Evolutionary conservation across 768 basidiomycete species (phyloP).

Genomic region (Trametes coccinea): DNA sequence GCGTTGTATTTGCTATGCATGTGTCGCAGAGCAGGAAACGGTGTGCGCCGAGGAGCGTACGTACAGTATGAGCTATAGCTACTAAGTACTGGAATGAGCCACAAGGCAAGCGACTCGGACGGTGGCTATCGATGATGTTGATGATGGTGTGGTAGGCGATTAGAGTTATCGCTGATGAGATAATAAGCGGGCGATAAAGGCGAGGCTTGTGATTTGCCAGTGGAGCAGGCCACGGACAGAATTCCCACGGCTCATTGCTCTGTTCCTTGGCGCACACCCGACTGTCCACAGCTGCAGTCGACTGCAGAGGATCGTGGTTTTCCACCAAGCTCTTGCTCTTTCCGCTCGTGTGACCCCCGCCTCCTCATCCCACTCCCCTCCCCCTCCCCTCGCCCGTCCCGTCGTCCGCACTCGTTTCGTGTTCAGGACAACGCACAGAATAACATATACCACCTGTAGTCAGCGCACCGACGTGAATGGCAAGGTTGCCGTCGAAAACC

Average conservation of each 20-base stretch:
- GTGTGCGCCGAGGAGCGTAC: no score
- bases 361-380: constrained; percentile 1
- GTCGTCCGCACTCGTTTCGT: not conserved
- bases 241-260: constrained; percentile 18
- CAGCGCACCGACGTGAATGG: constrained; percentile 1
- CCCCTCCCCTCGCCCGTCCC: not conserved
- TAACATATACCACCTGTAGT: not conserved
- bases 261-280: no score
- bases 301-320: no score
- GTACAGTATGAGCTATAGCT: no score
- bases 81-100: no score
- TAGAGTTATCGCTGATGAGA: not conserved
- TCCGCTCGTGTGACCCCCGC: constrained; percentile 25
- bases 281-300: no score
- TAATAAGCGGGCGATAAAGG: not conserved
- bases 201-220: constrained; percentile 15
- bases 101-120: no score
- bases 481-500: constrained; percentile 17
- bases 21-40: no score
- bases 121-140: no score
- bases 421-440: not conserved
- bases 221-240: not conserved
- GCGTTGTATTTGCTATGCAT: no score
- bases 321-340: not conserved
- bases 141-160: not conserved